phyloP scores from a whole-genome alignment of 495 filamentous ascomycete genomes.

The Tuber calosporum region DNA sequence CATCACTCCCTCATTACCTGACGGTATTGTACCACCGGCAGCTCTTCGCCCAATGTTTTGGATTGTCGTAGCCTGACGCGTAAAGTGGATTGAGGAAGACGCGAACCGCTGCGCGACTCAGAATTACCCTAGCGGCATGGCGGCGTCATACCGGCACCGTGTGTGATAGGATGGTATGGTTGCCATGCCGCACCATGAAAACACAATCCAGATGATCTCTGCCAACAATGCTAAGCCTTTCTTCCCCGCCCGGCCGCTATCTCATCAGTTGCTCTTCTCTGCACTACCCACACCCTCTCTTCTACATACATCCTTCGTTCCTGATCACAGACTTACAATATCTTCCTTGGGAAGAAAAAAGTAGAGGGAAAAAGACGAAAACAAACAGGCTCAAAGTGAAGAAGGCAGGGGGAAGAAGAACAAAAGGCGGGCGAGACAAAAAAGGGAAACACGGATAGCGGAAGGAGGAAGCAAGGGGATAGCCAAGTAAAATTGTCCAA shows the following conservation, averaged over 20 bases:
- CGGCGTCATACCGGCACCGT: neutral
- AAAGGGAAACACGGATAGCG: neutral
- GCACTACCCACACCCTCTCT: slow-evolving; percentile 7
- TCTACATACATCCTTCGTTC: slow-evolving; percentile 10
- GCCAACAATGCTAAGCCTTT: slow-evolving; percentile 16
- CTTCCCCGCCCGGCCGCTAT: slow-evolving; percentile 15
- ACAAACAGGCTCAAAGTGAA: neutral
- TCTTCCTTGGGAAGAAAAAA: slow-evolving; percentile 15
- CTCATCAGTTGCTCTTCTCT: slow-evolving; percentile 25
- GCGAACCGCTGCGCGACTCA: slow-evolving; percentile 10
- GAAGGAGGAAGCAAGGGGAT: neutral
- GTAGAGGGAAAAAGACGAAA: slow-evolving; percentile 7
- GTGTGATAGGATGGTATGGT: neutral
- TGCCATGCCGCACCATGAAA: slow-evolving; percentile 19
- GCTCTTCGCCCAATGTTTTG: neutral
- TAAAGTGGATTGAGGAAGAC: slow-evolving; percentile 13
- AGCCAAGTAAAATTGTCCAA: neutral
- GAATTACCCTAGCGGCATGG: neutral
- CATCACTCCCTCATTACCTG: neutral
- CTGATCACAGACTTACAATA: slow-evolving; percentile 15
- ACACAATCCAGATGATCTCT: neutral
- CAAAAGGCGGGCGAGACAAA: slow-evolving; percentile 27
- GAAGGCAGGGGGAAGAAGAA: slow-evolving; percentile 7
- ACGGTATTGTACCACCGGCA: too few species aligned
- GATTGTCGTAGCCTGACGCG: slow-evolving; percentile 6